Base-by-base conservation (phyloP, 345 rosid genomes). In the Gossypium raimondii region DNA sequence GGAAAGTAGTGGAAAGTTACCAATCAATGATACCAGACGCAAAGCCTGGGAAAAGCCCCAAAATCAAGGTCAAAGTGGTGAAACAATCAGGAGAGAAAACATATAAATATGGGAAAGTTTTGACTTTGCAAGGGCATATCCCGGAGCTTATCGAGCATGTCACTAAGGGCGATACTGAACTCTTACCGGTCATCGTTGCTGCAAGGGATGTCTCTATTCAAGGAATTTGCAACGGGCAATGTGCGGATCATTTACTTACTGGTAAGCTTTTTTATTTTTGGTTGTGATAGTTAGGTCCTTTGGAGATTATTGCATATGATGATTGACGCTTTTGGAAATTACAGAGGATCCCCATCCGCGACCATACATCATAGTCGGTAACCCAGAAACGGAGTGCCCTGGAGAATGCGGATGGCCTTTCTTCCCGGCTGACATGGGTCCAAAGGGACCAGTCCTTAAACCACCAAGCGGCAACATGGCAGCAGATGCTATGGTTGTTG, bases 341-440 rank as follows among this genome's bases (percentile, higher is more conserved):
- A 45, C 29, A 80, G 85, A 68, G 5, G 5, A 11, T 48, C 1
- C 13, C 16, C 48, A 45, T 11, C 75, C 73, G n/a, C 87, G 29
- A 3, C 14, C 89, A 8, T 90, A 80, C 79, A 73, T 92, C 25
- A 12, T 86, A 41, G 89, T 89, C 2, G 92, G 92, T n/a, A 75
- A 92, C 67, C 91, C 95, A 38, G 86, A 80, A 79, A 66, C 20
- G 3, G 88, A 85, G 77, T 92, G 95, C 79, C 95, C 95, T 0
- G 93, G 86, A 25, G 73, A 76, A 10, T 92, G 97, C 48, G 91
- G 85, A 0, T 90, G 93, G 93, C 97, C 97, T 1, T 92, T 90
- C 82, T 75, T 74, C 73, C 80, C 10, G 67, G 47, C 90, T 0
- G 81, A 81, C 10, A 57, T 25, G 3, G 90, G 84, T 61, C 92